These are phyloP conservation scores for Mycena chlorophos DNA, from an alignment of 768 basidiomycete genomes.

Conservation along the genomic window DNA sequence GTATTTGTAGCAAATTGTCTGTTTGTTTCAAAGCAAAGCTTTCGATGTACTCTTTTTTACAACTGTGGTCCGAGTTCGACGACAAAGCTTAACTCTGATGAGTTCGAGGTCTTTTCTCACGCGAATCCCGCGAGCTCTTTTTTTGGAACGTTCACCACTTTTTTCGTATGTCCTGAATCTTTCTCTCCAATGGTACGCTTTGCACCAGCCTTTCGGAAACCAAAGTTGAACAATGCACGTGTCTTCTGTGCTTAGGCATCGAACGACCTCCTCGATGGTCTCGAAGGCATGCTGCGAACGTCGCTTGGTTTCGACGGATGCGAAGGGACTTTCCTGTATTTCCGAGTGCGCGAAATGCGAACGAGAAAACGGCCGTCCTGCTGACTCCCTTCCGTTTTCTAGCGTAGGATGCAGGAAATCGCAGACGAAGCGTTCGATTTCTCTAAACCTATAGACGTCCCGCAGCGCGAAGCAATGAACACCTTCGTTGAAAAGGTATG, in stretches of 20 bases:
- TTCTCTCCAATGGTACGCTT: neutral
- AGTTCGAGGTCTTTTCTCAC: too few relatives aligned
- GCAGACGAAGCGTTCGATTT: slow-evolving; percentile 11
- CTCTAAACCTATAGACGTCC: slow-evolving; percentile 6
- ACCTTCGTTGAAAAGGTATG: slow-evolving; percentile 13
- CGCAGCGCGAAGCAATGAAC: slow-evolving; percentile 5
- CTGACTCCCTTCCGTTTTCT: neutral
- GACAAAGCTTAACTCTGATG: too few relatives aligned
- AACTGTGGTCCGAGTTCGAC: too few relatives aligned
- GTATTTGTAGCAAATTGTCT: too few relatives aligned
- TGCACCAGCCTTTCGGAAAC: neutral
- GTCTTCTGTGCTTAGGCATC: neutral
- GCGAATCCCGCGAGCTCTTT: neutral
- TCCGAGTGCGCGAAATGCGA: neutral
- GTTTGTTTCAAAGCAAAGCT: too few relatives aligned
- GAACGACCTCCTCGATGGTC: neutral
- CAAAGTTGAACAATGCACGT: too few relatives aligned
- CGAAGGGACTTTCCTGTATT: neutral
- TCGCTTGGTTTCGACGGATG: neutral
- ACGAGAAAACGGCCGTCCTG: neutral
- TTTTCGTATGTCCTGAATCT: neutral
- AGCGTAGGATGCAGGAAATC: neutral
- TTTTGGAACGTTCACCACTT: neutral
- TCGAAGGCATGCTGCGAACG: neutral
- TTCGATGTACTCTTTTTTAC: too few relatives aligned